phyloP scores from a whole-genome alignment of 2,329 filamentous ascomycete genomes.

The Beauveria sp. region DNA sequence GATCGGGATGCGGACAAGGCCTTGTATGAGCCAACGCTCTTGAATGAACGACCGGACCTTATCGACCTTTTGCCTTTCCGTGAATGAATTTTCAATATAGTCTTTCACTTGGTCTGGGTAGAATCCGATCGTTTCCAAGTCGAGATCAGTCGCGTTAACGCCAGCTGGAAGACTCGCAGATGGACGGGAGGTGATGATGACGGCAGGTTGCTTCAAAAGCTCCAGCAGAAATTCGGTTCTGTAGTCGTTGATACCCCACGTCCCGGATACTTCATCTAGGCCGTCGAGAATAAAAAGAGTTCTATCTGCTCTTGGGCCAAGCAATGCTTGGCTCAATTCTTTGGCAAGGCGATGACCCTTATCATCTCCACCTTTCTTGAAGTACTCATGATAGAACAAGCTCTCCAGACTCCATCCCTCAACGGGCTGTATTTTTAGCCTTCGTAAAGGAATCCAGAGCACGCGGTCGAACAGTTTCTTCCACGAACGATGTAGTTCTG shows the following conservation, averaged over 20 bases:
- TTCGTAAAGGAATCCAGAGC: conserved; percentile 32
- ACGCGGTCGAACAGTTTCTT: conserved; percentile 26
- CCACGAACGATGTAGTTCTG: conserved; percentile 14
- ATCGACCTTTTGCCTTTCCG: conserved; percentile 24
- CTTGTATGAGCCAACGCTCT: conserved; percentile 23
- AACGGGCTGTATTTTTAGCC: conserved; percentile 18
- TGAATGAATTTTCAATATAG: conserved; percentile 14
- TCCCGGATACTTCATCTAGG: conserved; percentile 30
- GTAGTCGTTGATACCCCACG: not conserved
- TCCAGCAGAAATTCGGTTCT: not conserved
- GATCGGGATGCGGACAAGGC: conserved; percentile 35
- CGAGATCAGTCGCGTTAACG: conserved; percentile 9
- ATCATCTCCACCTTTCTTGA: conserved; percentile 5
- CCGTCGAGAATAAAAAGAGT: conserved; percentile 36
- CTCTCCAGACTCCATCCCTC: conserved; percentile 10
- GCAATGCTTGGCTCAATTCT: no score
- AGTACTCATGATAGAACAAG: conserved; percentile 23
- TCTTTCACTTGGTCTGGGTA: not conserved
- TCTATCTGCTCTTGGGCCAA: not conserved
- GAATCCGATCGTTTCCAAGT: not conserved
- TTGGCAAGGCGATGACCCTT: not conserved
- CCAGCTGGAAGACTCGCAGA: conserved; percentile 12
- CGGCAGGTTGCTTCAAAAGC: conserved; percentile 12
- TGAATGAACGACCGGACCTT: conserved; percentile 22
- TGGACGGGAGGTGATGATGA: conserved; percentile 35